Evolutionary conservation across 2,329 filamentous ascomycete species (phyloP).

Genomic region (Sclerotinia trifoliorum): DNA sequence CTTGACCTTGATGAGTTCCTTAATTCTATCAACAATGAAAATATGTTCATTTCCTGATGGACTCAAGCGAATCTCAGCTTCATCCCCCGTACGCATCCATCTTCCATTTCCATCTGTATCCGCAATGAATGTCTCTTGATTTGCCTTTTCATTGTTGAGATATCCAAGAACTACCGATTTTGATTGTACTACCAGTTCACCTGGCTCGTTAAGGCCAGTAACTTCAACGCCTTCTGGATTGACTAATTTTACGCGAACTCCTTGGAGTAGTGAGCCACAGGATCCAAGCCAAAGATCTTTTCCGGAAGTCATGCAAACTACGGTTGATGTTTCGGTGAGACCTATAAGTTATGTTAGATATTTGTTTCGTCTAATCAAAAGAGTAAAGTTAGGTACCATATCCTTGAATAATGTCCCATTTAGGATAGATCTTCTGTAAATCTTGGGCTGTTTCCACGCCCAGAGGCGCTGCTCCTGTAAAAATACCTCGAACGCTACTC

Average conservation of each 20-base stretch:
- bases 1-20: constrained; percentile 77
- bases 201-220: constrained; percentile 63
- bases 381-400: constrained; percentile 53
- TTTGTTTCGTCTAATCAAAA: not conserved
- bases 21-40: constrained; percentile 79
- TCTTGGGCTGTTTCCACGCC: constrained; percentile 70
- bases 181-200: constrained; percentile 76
- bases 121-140: constrained; percentile 70
- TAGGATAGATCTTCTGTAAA: constrained; percentile 59
- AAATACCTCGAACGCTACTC: constrained; percentile 62
- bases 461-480: constrained; percentile 76
- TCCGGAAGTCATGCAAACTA: constrained; percentile 59
- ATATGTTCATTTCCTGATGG: constrained; percentile 73
- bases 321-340: constrained; percentile 74
- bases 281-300: constrained; percentile 69
- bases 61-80: constrained; percentile 66
- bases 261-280: constrained; percentile 68
- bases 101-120: constrained; percentile 62
- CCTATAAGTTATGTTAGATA: constrained; percentile 44
- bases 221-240: constrained; percentile 68
- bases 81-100: constrained; percentile 79
- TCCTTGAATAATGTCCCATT: constrained; percentile 65
- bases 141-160: constrained; percentile 81
- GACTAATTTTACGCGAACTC: constrained; percentile 63
- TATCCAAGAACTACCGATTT: constrained; percentile 81